Percentiles rank a stretch among this genome's conserved stretches.
Conservation (phyloP, 345 rosid genomes). For the Pistacia integerrima region DNA sequence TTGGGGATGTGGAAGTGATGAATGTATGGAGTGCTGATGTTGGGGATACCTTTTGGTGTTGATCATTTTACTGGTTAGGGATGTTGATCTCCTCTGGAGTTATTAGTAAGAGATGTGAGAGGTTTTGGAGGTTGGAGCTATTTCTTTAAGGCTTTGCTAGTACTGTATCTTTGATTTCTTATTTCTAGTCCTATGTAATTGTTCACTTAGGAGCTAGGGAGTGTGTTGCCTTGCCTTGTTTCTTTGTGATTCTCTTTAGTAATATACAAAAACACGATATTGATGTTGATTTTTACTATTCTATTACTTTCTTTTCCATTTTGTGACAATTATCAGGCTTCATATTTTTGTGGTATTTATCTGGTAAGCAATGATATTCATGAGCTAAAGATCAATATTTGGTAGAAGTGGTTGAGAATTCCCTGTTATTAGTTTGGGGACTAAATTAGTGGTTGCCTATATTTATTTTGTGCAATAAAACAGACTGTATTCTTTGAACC, state of each 20-base stretch:
- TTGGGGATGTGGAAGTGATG: background rate
- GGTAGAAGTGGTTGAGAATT: background rate
- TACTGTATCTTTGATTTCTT: background rate
- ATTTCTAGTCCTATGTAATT: background rate
- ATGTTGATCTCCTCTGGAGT: background rate
- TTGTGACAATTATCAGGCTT: background rate
- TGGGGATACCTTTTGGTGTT: slow-evolving; percentile 5
- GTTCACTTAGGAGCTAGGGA: background rate
- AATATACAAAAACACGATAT: background rate
- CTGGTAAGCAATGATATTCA: background rate
- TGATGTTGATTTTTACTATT: slow-evolving; percentile 10
- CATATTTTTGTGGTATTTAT: background rate
- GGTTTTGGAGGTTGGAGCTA: background rate
- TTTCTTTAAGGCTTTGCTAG: slow-evolving; percentile 1
- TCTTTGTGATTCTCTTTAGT: background rate
- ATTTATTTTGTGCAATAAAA: background rate
- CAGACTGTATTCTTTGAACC: background rate
- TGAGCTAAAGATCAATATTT: background rate
- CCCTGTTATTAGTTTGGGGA: background rate
- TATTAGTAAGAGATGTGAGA: background rate
- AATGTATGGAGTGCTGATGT: background rate
- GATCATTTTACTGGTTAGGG: background rate
- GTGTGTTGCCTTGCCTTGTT: slow-evolving; percentile 2
- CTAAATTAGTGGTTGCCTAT: background rate
- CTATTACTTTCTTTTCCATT: slow-evolving; percentile 1